These are phyloP conservation scores for Hortiboletus flavorubellus DNA, from an alignment of 768 basidiomycete genomes.

Conservation along the genomic window DNA sequence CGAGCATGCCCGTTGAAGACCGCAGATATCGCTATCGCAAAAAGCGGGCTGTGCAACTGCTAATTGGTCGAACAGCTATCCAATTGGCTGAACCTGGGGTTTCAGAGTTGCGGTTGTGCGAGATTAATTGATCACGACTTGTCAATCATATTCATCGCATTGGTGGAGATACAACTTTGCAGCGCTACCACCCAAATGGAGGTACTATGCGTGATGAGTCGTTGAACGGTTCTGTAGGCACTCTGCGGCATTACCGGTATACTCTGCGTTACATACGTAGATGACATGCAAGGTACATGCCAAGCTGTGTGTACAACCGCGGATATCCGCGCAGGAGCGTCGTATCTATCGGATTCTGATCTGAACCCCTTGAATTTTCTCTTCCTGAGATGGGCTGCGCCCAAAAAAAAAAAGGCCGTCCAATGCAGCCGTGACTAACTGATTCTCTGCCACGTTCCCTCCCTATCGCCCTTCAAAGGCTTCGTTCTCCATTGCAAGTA, in stretches of 20 bases:
- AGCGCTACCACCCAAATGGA: too few relatives aligned
- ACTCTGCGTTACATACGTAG: background rate
- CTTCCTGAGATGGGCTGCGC: background rate
- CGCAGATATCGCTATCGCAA: background rate
- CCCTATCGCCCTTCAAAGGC: constrained; percentile 1
- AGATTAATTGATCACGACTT: too few relatives aligned
- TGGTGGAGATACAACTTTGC: too few relatives aligned
- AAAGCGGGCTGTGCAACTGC: background rate
- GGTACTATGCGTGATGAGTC: too few relatives aligned
- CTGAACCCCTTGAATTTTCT: too few relatives aligned
- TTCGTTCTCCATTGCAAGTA: background rate
- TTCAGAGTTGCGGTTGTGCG: too few relatives aligned
- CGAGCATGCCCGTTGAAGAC: background rate
- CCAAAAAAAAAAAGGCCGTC: background rate
- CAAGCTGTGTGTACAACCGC: background rate
- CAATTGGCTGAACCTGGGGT: too few relatives aligned
- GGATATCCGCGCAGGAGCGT: background rate
- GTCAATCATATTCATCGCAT: too few relatives aligned
- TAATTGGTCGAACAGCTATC: too few relatives aligned
- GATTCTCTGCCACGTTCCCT: background rate
- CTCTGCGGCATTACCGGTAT: too few relatives aligned
- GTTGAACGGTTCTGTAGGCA: too few relatives aligned
- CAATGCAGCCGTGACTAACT: background rate
- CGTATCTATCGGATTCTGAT: background rate
- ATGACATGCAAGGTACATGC: background rate